A percentile compares a stretch with the other conserved stretches of the same genome.
Conservation (phyloP, 768 basidiomycete genomes). For the Phylloporus scabripes region DNA sequence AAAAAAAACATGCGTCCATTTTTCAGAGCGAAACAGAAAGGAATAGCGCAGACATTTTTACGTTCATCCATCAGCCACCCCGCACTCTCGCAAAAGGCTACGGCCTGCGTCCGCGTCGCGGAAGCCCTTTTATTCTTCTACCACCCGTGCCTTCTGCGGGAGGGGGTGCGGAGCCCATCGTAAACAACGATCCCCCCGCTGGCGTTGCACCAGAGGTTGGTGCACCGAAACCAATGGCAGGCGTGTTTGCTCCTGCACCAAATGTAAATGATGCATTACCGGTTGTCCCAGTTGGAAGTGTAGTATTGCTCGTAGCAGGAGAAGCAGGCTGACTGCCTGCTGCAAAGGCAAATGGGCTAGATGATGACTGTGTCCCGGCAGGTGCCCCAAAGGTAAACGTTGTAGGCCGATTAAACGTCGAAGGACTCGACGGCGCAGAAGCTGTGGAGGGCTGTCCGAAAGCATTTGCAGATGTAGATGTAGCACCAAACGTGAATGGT, state of each 20-base stretch:
- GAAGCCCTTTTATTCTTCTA: slow-evolving; percentile 52
- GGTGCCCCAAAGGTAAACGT: slow-evolving; percentile 45
- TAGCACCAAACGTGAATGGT: slow-evolving; percentile 43
- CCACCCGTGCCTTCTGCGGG: slow-evolving; percentile 32
- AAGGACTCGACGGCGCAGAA: slow-evolving; percentile 55
- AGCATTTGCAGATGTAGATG: slow-evolving; percentile 31
- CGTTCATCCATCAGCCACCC: slow-evolving; percentile 12
- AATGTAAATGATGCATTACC: slow-evolving; percentile 34
- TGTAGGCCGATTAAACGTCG: slow-evolving; percentile 45
- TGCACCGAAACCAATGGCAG: slow-evolving; percentile 38
- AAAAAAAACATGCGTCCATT: slow-evolving; percentile 7
- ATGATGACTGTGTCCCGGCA: slow-evolving; percentile 31
- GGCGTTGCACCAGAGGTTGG: slow-evolving; percentile 30
- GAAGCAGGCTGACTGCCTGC: slow-evolving; percentile 52
- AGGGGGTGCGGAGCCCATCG: slow-evolving; percentile 53
- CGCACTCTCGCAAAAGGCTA: slow-evolving; percentile 1
- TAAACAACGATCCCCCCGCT: slow-evolving; percentile 40
- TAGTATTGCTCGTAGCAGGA: slow-evolving; percentile 41
- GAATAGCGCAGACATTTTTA: slow-evolving; percentile 3
- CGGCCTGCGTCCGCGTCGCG: slow-evolving; percentile 33
- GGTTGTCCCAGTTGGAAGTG: slow-evolving; percentile 27
- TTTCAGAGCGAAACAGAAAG: slow-evolving; percentile 11
- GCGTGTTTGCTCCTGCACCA: slow-evolving; percentile 30
- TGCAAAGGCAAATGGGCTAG: slow-evolving; percentile 46
- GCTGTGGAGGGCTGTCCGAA: slow-evolving; percentile 40